These are phyloP conservation scores for Neofusicoccum cordaticola DNA, from an alignment of 2,329 filamentous ascomycete genomes.

Conservation along the genomic window DNA sequence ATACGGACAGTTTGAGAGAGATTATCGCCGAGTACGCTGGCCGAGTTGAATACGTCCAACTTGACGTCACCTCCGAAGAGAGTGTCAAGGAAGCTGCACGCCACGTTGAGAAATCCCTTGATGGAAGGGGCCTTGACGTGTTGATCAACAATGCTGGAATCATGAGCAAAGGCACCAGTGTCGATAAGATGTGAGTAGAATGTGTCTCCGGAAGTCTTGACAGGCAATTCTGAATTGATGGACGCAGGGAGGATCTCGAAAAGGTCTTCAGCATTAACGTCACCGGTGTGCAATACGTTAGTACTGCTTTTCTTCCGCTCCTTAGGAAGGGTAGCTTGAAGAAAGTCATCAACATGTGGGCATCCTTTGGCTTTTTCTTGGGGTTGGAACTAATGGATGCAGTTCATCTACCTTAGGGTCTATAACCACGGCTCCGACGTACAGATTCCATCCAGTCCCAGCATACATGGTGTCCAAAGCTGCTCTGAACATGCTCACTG, in stretches of 20 bases:
- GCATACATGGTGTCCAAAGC: constrained; percentile 44
- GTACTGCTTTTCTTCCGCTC: constrained; percentile 39
- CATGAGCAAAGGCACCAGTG: not conserved
- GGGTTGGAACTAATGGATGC: not conserved
- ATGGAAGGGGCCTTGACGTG: not conserved
- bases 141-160: constrained; percentile 12
- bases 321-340: constrained; percentile 40
- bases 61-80: constrained; percentile 43
- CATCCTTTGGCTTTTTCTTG: constrained; percentile 7
- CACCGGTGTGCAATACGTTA: constrained; percentile 40
- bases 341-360: constrained; percentile 45
- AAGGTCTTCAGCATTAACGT: constrained; percentile 39
- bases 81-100: constrained; percentile 37
- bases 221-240: not conserved
- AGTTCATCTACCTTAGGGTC: constrained; percentile 46
- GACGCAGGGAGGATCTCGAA: constrained; percentile 23
- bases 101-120: constrained; percentile 25
- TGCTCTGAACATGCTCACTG: constrained; percentile 33
- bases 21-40: constrained; percentile 30
- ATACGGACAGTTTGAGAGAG: constrained; percentile 33
- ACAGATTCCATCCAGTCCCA: constrained; percentile 25
- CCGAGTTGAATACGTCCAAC: constrained; percentile 27
- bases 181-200: not conserved
- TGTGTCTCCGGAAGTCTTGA: not conserved
- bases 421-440: constrained; percentile 29